Percentiles rank a stretch among this genome's conserved stretches.
Evolutionary conservation across 768 basidiomycete genomes (phyloP).

Genomic region (Polyporus arcularius): DNA sequence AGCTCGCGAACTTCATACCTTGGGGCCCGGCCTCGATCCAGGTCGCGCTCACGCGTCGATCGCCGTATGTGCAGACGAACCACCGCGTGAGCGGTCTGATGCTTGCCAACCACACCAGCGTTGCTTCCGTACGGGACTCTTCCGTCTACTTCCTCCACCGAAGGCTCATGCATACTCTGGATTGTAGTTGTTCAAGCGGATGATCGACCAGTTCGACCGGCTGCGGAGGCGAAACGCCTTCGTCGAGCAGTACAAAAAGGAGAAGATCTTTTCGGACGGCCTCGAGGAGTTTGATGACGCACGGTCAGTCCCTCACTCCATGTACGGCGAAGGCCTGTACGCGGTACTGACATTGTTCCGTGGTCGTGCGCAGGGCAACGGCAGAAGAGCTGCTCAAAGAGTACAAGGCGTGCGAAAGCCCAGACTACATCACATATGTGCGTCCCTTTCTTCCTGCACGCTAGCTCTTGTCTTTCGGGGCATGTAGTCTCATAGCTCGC

Average conservation of each 20-base stretch:
- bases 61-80: slow-evolving; percentile 83
- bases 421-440: slow-evolving; percentile 91
- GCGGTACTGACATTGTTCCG: neutral
- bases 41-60: slow-evolving; percentile 89
- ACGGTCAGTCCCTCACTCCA: slow-evolving; percentile 51
- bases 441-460: slow-evolving; percentile 29
- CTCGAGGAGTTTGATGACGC: slow-evolving; percentile 97
- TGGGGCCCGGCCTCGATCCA: slow-evolving; percentile 99
- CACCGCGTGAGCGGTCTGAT: slow-evolving; percentile 97
- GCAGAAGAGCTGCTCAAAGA: slow-evolving; percentile 89
- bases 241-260: slow-evolving; percentile 96
- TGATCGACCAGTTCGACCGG: slow-evolving; percentile 93
- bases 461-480: neutral
- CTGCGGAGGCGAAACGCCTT: slow-evolving; percentile 89
- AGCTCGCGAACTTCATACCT: slow-evolving; percentile 96
- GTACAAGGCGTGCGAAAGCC: slow-evolving; percentile 94
- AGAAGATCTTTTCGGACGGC: slow-evolving; percentile 91
- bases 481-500: neutral
- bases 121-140: slow-evolving; percentile 69
- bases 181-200: slow-evolving; percentile 86
- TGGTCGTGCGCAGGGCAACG: slow-evolving; percentile 58
- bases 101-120: slow-evolving; percentile 99
- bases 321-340: neutral
- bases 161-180: neutral
- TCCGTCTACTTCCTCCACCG: neutral